Evolutionary conservation across 2,329 filamentous ascomycete species (phyloP), one percentile per base, ranked within the genome.

Genomic region (Dactylellina cionopaga): DNA sequence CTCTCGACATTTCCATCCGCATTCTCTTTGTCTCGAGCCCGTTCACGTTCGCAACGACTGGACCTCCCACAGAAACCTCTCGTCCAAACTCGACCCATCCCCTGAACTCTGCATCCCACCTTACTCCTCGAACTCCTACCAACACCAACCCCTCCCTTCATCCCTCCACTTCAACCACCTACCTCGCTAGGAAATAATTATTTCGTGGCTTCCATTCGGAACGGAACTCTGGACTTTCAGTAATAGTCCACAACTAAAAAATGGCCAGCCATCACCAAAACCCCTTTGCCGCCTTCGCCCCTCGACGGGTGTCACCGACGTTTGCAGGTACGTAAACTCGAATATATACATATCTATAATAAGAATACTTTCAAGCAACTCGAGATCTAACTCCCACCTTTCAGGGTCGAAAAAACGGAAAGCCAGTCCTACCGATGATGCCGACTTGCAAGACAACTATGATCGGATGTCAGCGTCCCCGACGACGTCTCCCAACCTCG

Each of bases 391-490:
- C 29, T 15, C 3, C 29, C 46, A 37, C 24, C n/a, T 9, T 35
- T 15, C 25, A 60, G 63, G n/a, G 25, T 44, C 56, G 33, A 71
- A 71, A 29, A 71, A 71, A 33, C 56, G 66, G 37, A 71, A 64
- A 64, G 66, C 66, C 5, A 71, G 56, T 15, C 66, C 66, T 17
- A 46, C 33, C 9, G 65, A 63, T 29, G 51, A 64, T 33, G 68
- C 74, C 27, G 68, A 76, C 29, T 56, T 37, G 17, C 59, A 64
- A 74, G 86, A 87, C 76, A 80, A 85, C 75, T 89, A 90, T 79
- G 90, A 93, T 79, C 92, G 92, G 79, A 97, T 98, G 92, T 92
- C 90, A 70, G 89, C 94, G 77, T 97, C 94, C 35, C 93, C 94
- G 5, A 86, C 87, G 70, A 89, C 86, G 81, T 96, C 94, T 37